A percentile compares a stretch with the other conserved stretches of the same genome.
Evolutionary conservation across 352 stramenopile species (phyloP).

Genomic region (Pythium myriotylum): DNA sequence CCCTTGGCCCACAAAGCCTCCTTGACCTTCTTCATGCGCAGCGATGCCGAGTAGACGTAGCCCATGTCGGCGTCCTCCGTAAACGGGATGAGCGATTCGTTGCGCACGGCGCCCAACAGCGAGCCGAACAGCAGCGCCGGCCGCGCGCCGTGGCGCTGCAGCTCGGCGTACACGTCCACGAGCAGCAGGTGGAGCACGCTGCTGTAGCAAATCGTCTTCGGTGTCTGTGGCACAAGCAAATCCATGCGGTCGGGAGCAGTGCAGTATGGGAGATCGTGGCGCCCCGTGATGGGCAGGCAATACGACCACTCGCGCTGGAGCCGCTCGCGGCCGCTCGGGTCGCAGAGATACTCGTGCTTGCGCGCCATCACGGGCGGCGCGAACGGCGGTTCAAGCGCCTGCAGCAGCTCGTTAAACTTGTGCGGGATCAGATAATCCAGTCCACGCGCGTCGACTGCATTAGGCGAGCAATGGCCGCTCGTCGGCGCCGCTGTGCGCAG

Average conservation of each 20-base stretch:
- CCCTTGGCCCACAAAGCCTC: constrained; percentile 34
- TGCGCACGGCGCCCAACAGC: constrained; percentile 51
- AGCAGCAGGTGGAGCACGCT: constrained; percentile 61
- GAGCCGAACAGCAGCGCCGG: constrained; percentile 48
- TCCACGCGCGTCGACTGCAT: constrained; percentile 7
- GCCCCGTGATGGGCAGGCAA: constrained; percentile 51
- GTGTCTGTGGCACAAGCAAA: constrained; percentile 35
- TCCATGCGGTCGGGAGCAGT: constrained; percentile 45
- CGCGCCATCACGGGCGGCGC: constrained; percentile 28
- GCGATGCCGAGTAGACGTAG: constrained; percentile 27
- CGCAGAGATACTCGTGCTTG: constrained; percentile 25
- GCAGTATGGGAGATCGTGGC: constrained; percentile 53
- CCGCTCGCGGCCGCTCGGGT: constrained; percentile 13
- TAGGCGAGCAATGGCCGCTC: constrained; percentile 3
- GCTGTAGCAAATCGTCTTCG: constrained; percentile 41
- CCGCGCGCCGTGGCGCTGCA: constrained; percentile 25
- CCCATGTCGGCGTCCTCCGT: constrained; percentile 57
- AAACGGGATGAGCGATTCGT: constrained; percentile 52
- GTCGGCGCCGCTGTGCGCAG: neutral
- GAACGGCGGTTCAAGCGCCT: constrained; percentile 5
- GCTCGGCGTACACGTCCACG: constrained; percentile 52
- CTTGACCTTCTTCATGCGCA: constrained; percentile 16
- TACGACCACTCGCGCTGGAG: constrained; percentile 32
- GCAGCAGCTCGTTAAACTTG: constrained; percentile 21
- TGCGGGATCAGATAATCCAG: constrained; percentile 7